Evolutionary conservation across 257 asterid genomes (phyloP), one percentile per base, ranked within the genome.

Genomic region (Coffea canephora): DNA sequence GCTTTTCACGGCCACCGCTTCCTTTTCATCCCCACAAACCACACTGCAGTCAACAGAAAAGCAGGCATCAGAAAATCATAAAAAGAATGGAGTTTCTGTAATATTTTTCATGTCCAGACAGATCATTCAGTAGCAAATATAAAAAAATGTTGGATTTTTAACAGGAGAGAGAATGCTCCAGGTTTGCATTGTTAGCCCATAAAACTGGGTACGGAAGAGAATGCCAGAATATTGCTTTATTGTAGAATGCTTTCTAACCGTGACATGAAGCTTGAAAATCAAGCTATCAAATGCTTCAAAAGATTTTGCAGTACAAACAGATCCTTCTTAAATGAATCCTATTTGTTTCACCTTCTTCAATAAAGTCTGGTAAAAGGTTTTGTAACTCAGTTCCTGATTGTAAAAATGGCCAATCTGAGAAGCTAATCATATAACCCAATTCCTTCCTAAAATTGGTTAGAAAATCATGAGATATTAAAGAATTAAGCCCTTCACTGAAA

Each of bases 1-100:
- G 85, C 98, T 96, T 86, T 96, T 96, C 83, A 94, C 98, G 12
- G 98, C 92, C 68, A 88, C 91, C 21, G 99, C 98, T 88, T 96
- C 97, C 83, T 90, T 96, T 82, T 89, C 94, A 82, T 94, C 96
- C 85, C 90, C 98, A 81, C 99, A 96, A 23, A 94, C 97, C 82
- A 96, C 86, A 72, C 99, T 96, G 89, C 69, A 82, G 45, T 77
- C 25, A 70, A 71, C 13, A 83, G 75, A 59, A 43, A 50, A 25
- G 18, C 39, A 65, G n/a, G 43, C 36, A 65, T 73, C 41, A 19
- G 61, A 71, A 59, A 31, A 11, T 65, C 25, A 13, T 23, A 71
- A 11, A 54, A 75, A 39, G 65, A 11, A 54, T 13, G 3, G 14
- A 52, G 64, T 72, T 34, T 54, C 34, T 4, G 48, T 9, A 34